A percentile compares a stretch with the other conserved stretches of the same genome.
These are phyloP conservation scores for Sophora flavescens DNA, from an alignment of 306 rosid species.

Conservation along the genomic window DNA sequence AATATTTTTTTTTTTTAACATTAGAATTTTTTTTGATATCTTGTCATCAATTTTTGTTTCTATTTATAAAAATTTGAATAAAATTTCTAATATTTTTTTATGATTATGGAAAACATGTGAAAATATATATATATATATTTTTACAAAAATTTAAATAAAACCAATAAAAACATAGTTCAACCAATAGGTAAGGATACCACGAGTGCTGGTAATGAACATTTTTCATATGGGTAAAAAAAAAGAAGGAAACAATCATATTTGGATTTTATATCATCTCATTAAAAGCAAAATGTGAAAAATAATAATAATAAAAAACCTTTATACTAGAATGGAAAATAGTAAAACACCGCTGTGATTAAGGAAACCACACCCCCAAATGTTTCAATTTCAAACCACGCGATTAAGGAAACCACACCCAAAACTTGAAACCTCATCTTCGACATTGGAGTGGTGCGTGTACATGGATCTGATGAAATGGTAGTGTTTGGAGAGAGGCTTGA, in stretches of 20 bases:
- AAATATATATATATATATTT: too few species aligned
- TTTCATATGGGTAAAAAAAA: background rate
- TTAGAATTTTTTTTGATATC: too few species aligned
- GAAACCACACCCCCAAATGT: conserved; percentile 12
- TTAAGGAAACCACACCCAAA: conserved; percentile 37
- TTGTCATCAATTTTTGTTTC: too few species aligned
- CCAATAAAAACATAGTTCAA: background rate
- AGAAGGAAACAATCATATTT: conserved; percentile 16
- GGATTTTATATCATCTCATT: conserved; percentile 22
- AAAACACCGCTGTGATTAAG: background rate
- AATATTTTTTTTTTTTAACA: too few species aligned
- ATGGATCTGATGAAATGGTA: conserved; percentile 87
- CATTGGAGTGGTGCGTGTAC: conserved; percentile 94
- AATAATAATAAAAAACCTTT: background rate
- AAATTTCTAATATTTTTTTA: too few species aligned
- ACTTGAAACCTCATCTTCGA: conserved; percentile 93
- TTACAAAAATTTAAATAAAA: too few species aligned
- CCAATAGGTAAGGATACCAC: conserved; percentile 19
- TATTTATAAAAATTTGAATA: too few species aligned
- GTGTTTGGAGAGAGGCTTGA: conserved; percentile 70
- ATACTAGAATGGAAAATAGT: background rate
- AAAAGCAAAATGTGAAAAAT: conserved; percentile 3
- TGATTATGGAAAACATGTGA: too few species aligned
- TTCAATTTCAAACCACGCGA: conserved; percentile 29
- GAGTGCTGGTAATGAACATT: background rate